Conservation (phyloP, 768 basidiomycete species). For the Daedalea quercina region DNA sequence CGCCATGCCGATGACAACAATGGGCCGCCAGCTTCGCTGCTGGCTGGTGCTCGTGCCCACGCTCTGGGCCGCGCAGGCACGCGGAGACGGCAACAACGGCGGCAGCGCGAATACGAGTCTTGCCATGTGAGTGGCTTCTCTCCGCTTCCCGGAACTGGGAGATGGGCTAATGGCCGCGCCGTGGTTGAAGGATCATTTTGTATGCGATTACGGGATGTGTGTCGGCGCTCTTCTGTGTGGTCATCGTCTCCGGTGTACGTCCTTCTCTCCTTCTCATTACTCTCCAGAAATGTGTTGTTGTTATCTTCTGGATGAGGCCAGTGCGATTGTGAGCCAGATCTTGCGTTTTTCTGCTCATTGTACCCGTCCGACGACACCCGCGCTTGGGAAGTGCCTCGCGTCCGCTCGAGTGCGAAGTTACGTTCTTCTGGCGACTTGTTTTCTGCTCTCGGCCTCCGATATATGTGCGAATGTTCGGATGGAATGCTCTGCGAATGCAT, state of each 20-base stretch:
- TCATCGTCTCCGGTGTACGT: constrained; percentile 79
- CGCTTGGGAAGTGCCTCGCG: too few species aligned
- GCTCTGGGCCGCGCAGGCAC: background rate
- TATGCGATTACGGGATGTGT: constrained; percentile 90
- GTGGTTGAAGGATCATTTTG: constrained; percentile 56
- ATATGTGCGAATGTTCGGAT: too few species aligned
- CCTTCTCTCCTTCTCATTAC: background rate
- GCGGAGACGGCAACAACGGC: background rate
- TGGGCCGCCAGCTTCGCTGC: background rate
- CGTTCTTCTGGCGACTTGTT: too few species aligned
- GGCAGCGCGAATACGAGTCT: constrained; percentile 28
- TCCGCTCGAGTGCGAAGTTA: too few species aligned
- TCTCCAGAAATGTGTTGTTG: background rate
- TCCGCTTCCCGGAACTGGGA: background rate
- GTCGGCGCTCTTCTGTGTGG: constrained; percentile 74
- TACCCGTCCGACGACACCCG: too few species aligned
- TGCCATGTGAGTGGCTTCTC: constrained; percentile 56
- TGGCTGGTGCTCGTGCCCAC: background rate
- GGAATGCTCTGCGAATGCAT: too few species aligned
- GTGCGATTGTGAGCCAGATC: too few species aligned
- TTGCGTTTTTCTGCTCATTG: too few species aligned
- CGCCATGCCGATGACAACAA: background rate
- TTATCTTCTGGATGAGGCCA: too few species aligned
- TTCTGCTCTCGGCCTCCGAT: too few species aligned
- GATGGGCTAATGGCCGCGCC: background rate